Base-by-base conservation (phyloP, 306 rosid genomes). In the Cicer arietinum region DNA sequence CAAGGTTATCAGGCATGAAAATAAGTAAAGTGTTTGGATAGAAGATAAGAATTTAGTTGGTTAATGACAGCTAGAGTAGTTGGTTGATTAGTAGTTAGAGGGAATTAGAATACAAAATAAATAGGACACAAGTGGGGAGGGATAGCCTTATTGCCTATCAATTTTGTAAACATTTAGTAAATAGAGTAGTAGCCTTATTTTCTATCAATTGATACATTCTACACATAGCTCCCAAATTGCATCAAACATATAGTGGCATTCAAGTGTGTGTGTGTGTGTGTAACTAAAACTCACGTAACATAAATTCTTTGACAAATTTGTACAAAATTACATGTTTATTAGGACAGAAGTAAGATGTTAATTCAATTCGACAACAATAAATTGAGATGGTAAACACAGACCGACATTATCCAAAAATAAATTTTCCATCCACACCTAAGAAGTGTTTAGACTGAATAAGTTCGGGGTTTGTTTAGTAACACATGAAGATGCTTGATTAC, bases 401-500 rank as follows among this genome's bases (percentile, higher is more conserved):
- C 42, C 40, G 61, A 70, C 44, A 74, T 47, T 62, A 71, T 74
- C 42, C 56, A 37, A 57, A 65, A 54, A 68, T 17, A 60, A 51
- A 14, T 6, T 67, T 45, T 69, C 4, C 68, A 72, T 61, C 22
- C 78, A 71, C 57, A 44, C 30, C 10, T 4, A 7, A 60, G 69
- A 70, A 37, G 20, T 47, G 46, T 53, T 56, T 69, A 67, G 72
- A 39, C 6, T 18, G 10, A 39, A 59, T 10, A 59, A 45, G 60
- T 47, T 46, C 54, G 67, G 52, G 47, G 46, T 46, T 25, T n/a
- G 47, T 13, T 59, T 30, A 16, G 47, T 44, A 56, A 66, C 13
- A 56, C 46, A 74, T 50, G 70, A 72, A 78, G 45, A 67, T 10
- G 42, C 48, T 70, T 22, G 52, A 72, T 69, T 85, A 95, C 99